Base-by-base conservation (phyloP, 768 basidiomycete genomes). In the Trametes cinnabarina region DNA sequence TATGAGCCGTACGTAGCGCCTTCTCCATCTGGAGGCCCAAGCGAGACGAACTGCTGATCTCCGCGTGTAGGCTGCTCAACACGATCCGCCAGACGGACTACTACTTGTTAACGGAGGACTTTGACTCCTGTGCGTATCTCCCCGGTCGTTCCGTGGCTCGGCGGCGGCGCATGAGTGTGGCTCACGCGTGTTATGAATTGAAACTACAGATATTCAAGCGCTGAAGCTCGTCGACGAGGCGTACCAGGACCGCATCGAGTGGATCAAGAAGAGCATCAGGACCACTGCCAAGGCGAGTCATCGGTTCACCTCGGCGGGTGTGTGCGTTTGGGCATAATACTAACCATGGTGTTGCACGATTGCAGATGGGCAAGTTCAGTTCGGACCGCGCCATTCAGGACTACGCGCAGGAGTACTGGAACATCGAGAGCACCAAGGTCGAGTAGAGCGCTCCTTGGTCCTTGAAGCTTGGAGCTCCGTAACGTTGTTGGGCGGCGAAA, bases 301-400 rank as follows among this genome's bases (percentile, higher is more conserved):
- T n/a, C n/a, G 9, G 61, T 62, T 53, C 14, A 14, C 6, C 17
- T 3, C 7, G n/a, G n/a, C n/a, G n/a, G n/a, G n/a, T n/a, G n/a
- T n/a, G n/a, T n/a, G n/a, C n/a, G n/a, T n/a, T n/a, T n/a, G n/a
- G n/a, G n/a, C n/a, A n/a, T n/a, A n/a, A n/a, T n/a, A n/a, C n/a
- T n/a, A n/a, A n/a, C n/a, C n/a, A n/a, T n/a, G n/a, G n/a, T n/a
- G n/a, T n/a, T n/a, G 19, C 1, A 2, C 4, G 23, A 2, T 4
- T 37, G 49, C 64, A 88, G 84, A 98, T 97, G 94, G 94, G 94
- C 72, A 95, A 94, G 68, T 98, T 98, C 79, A 94, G 92, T 71
- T 92, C 90, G 32, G 96, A 98, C 70, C 82, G 95, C 51, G 91
- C 93, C 3, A 95, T 97, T 68, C 84, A 85, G 64, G 90, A 94